Base-by-base conservation (phyloP, 2,329 filamentous ascomycete genomes). In the Pseudogymnoascus sp. region DNA sequence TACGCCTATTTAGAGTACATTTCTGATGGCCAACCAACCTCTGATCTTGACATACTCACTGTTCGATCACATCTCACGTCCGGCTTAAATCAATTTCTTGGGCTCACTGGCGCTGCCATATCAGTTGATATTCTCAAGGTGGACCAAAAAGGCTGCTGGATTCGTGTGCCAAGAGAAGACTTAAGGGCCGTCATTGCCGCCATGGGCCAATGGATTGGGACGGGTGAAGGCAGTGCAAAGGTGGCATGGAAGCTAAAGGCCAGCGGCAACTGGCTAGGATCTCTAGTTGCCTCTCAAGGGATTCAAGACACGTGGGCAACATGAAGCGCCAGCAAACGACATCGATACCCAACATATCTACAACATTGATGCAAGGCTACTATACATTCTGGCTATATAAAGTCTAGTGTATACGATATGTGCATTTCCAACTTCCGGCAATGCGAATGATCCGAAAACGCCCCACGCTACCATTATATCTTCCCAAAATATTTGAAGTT, bases 61-160 rank as follows among this genome's bases (percentile, higher is more conserved):
- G 78, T 82, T 16, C 84, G 83, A 35, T 78, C 84, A 0, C 86
- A 89, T 69, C 82, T 89, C 67, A 83, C 82, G 1, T 73, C 81
- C 0, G 86, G 89, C 0, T 76, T 93, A 6, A 78, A 78, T 1
- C 83, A 88, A 65, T 92, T 90, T 68, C 82, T 93, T 1, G 90
- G 90, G 19, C 75, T 84, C 16, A 85, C 84, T 0, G 90, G 90
- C 9, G 75, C 80, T 1, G 84, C 84, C 9, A 85, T 92, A 3
- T 76, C 86, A 1, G 71, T 92, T 62, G 90, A 93, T 70, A 84
- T 92, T 19, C 79, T 93, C 35, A 84, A 86, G 67, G 76, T 86
- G 0, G 75, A 83, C 2, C 79, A 76, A 1, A 68, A 70, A 5
- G 78, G 84, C 58, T 82, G 82, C 62, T 90, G 87, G 86, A 72